A percentile compares a stretch with the other conserved stretches of the same genome.
phyloP scores from a whole-genome alignment of 805 yeast genomes.

The Saturnispora diversa region DNA sequence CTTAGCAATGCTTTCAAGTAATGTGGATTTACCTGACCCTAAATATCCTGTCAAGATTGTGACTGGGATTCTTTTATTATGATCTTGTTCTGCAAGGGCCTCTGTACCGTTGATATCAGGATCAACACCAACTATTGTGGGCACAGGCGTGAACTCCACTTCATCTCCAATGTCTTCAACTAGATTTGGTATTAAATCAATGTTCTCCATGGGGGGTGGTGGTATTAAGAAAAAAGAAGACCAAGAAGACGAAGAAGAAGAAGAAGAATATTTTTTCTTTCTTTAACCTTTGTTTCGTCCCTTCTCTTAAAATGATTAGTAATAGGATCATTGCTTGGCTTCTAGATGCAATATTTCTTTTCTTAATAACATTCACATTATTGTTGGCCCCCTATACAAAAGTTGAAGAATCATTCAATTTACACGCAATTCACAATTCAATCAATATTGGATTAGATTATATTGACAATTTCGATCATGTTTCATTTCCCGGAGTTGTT shows the following conservation, averaged over 20 bases:
- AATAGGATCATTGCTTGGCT: too few species aligned
- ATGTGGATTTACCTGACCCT: constrained; percentile 90
- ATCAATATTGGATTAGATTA: constrained; percentile 50
- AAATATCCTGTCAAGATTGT: constrained; percentile 91
- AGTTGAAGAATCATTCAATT: constrained; percentile 88
- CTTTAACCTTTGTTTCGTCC: neutral
- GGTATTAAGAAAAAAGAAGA: neutral
- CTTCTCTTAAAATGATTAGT: too few species aligned
- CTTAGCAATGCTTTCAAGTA: constrained; percentile 65
- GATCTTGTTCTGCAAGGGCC: constrained; percentile 18
- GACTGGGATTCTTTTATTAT: constrained; percentile 60
- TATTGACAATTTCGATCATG: constrained; percentile 56
- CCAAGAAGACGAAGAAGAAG: too few species aligned
- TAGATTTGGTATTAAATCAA: constrained; percentile 25
- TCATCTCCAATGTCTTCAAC: constrained; percentile 21
- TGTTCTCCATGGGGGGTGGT: constrained; percentile 9
- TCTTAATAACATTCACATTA: constrained; percentile 42
- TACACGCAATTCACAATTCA: constrained; percentile 84
- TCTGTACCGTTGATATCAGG: constrained; percentile 14
- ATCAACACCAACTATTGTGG: constrained; percentile 5
- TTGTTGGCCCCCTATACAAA: constrained; percentile 70
- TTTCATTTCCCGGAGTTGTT: constrained; percentile 77
- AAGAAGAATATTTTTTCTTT: neutral
- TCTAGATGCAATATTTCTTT: constrained; percentile 32
- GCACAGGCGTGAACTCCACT: constrained; percentile 20